Evolutionary conservation across 257 asterid genomes (phyloP).

Genomic region (Cinchona pubescens): DNA sequence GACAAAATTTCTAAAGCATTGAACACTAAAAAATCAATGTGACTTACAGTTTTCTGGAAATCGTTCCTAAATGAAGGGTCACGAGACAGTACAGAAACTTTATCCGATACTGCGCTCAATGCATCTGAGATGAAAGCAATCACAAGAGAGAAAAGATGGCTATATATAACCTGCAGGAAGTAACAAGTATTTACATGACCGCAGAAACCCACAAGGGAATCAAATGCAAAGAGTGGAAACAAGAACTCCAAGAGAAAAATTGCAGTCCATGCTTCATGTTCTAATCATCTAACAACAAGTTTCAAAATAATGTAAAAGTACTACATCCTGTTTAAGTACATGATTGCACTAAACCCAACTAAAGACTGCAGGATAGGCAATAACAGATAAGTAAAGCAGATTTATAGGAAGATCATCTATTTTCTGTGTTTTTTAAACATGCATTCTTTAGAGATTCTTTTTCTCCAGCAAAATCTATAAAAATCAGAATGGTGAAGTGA

Average conservation of each 20-base stretch:
- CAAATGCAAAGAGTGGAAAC: conserved; percentile 1
- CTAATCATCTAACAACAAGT: not conserved
- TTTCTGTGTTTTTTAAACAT: not conserved
- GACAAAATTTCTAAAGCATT: not conserved
- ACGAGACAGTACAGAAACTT: conserved; percentile 61
- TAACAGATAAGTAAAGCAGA: not conserved
- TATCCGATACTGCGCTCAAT: conserved; percentile 61
- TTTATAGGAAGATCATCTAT: not conserved
- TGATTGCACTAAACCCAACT: not conserved
- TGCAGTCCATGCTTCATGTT: not conserved
- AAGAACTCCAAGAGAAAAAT: not conserved
- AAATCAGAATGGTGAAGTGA: not conserved
- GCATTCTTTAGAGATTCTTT: not conserved
- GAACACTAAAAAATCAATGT: conserved; percentile 16
- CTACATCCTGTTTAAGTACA: not conserved
- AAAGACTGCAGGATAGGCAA: not conserved
- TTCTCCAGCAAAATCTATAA: not conserved
- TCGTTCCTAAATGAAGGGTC: conserved; percentile 77
- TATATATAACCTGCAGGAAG: conserved; percentile 65
- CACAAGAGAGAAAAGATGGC: conserved; percentile 84
- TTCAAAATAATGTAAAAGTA: not conserved
- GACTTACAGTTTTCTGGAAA: conserved; percentile 81
- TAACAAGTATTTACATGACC: conserved; percentile 16
- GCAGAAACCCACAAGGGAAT: conserved; percentile 1
- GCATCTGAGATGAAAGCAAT: conserved; percentile 89